phyloP scores from a whole-genome alignment of 2,329 filamentous ascomycete species.

The Aspergillus sp. region DNA sequence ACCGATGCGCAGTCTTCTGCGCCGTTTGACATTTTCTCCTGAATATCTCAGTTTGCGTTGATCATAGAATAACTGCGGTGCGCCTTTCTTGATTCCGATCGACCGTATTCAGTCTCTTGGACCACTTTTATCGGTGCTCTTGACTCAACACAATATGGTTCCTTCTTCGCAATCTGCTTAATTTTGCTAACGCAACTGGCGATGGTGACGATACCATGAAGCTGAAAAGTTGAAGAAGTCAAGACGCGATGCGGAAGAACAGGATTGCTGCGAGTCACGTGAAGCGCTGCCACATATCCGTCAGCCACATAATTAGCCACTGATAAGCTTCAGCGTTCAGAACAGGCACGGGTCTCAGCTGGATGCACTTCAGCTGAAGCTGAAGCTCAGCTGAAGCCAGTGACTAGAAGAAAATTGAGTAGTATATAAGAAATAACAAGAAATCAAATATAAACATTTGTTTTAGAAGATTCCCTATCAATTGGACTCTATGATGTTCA shows the following conservation, averaged over 20 bases:
- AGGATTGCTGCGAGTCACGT: background rate
- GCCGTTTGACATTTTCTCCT: slow-evolving; percentile 36
- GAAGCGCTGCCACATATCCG: background rate
- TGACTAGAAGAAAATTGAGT: too few species aligned
- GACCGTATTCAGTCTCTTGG: too few species aligned
- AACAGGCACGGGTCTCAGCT: too few species aligned
- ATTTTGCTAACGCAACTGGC: background rate
- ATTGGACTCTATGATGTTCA: background rate
- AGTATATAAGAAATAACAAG: background rate
- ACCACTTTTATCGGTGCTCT: too few species aligned
- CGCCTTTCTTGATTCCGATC: too few species aligned
- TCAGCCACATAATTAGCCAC: background rate
- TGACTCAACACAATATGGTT: too few species aligned
- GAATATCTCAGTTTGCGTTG: too few species aligned
- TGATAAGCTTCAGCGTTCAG: background rate
- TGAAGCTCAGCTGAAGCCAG: too few species aligned
- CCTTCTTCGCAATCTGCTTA: too few species aligned
- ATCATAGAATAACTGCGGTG: too few species aligned
- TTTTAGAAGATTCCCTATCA: background rate
- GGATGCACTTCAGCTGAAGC: too few species aligned
- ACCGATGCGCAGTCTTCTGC: slow-evolving; percentile 58
- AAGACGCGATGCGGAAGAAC: background rate
- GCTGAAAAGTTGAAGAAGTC: background rate
- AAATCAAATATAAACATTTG: background rate
- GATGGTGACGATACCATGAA: background rate